These are phyloP conservation scores for Verbascum thapsus DNA, from an alignment of 257 asterid species.

Conservation along the genomic window DNA sequence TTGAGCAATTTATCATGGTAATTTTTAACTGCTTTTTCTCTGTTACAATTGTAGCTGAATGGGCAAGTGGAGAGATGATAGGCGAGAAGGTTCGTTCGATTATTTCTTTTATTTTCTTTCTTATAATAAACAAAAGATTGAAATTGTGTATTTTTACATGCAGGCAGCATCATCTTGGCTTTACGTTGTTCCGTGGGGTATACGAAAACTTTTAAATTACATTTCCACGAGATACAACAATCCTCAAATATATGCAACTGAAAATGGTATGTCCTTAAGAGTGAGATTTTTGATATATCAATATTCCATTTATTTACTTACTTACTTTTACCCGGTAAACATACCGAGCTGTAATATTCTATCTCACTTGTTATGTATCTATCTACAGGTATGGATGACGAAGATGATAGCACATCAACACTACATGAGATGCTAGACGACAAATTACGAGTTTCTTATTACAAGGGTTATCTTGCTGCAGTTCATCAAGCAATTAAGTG, in stretches of 20 bases:
- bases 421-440: slow-evolving; percentile 52
- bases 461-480: slow-evolving; percentile 51
- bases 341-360: too few relatives aligned
- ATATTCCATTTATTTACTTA: too few relatives aligned
- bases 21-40: slow-evolving; percentile 15
- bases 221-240: slow-evolving; percentile 48
- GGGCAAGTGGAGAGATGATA: slow-evolving; percentile 52
- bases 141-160: slow-evolving; percentile 26
- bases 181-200: slow-evolving; percentile 60
- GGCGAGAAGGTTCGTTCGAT: slow-evolving; percentile 55
- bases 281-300: not conserved
- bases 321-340: not conserved
- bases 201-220: slow-evolving; percentile 47
- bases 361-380: not conserved
- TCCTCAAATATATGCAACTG: slow-evolving; percentile 49
- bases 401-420: slow-evolving; percentile 36
- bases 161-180: slow-evolving; percentile 64
- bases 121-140: not conserved
- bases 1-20: not conserved
- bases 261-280: slow-evolving; percentile 43
- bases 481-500: slow-evolving; percentile 56
- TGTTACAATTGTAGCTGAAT: slow-evolving; percentile 46
- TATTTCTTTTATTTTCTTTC: slow-evolving; percentile 17
- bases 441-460: slow-evolving; percentile 47
- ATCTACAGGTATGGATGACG: slow-evolving; percentile 55